Evolutionary conservation across 208 protist genomes (phyloP).

Genomic region (Leishmania lainsoni): DNA sequence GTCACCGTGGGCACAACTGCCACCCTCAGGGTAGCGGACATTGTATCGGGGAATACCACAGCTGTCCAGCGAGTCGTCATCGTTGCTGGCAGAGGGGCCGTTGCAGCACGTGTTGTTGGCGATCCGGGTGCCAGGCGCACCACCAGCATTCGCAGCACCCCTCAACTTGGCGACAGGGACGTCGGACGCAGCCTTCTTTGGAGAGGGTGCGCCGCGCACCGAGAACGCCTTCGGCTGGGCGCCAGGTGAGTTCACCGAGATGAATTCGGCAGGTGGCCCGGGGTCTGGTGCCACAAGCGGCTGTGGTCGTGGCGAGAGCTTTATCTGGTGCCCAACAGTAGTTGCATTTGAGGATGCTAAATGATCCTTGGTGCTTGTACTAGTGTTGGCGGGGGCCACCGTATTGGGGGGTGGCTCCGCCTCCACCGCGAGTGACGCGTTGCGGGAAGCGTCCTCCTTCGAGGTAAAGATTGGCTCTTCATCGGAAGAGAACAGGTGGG

Average conservation of each 20-base stretch:
- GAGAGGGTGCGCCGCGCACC: not conserved
- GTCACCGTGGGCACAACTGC: conserved; percentile 21
- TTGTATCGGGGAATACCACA: conserved; percentile 71
- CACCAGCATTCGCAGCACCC: not conserved
- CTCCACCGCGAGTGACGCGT: not conserved
- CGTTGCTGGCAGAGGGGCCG: conserved; percentile 15
- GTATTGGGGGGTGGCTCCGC: not conserved
- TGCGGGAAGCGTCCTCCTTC: not conserved
- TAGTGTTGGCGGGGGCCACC: not conserved
- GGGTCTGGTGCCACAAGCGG: not conserved
- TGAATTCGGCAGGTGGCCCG: not conserved
- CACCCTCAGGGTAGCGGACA: conserved; percentile 40
- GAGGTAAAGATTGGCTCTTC: conserved; percentile 21
- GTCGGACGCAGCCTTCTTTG: not conserved
- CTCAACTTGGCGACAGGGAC: conserved; percentile 9
- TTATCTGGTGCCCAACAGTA: not conserved
- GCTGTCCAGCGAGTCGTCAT: conserved; percentile 56
- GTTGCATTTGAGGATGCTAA: not conserved
- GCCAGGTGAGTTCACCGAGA: not conserved
- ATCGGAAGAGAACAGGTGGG: not conserved
- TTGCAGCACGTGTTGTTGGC: conserved; percentile 7
- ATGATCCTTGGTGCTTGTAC: not conserved
- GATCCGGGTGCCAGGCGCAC: conserved; percentile 14
- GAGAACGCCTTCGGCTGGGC: not conserved
- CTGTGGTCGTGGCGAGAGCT: conserved; percentile 8